Evolutionary conservation across 345 rosid species (phyloP).

Genomic region (Theobroma cacao): DNA sequence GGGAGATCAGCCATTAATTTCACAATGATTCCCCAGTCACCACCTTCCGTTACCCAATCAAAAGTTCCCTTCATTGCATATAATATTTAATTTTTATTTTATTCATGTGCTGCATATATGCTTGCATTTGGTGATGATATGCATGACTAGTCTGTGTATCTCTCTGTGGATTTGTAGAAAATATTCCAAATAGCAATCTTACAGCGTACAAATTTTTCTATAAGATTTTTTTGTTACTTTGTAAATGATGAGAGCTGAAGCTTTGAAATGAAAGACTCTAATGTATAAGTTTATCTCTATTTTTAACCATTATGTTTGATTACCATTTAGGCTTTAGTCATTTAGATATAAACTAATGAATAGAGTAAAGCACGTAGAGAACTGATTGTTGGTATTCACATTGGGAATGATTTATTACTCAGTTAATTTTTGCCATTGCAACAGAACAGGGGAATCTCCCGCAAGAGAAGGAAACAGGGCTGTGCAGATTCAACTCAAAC

Average conservation of each 20-base stretch:
- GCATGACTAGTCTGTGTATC: neutral
- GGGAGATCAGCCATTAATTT: neutral
- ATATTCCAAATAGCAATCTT: neutral
- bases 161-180: neutral
- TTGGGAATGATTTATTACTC: neutral
- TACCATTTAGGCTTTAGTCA: neutral
- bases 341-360: neutral
- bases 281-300: too few species aligned
- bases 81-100: neutral
- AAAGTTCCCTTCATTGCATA: neutral
- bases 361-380: neutral
- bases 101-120: too few species aligned
- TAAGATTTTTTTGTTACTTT: neutral
- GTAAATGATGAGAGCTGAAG: neutral
- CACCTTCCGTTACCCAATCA: neutral
- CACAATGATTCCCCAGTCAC: neutral
- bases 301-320: too few species aligned
- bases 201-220: neutral
- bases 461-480: constrained; percentile 36
- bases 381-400: neutral
- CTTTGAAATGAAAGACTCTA: neutral
- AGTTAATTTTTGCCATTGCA: neutral
- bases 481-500: constrained; percentile 12
- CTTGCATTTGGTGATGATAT: neutral
- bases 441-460: constrained; percentile 61